Conservation (phyloP, 2,329 filamentous ascomycete genomes). For the Tolypocladium album region DNA sequence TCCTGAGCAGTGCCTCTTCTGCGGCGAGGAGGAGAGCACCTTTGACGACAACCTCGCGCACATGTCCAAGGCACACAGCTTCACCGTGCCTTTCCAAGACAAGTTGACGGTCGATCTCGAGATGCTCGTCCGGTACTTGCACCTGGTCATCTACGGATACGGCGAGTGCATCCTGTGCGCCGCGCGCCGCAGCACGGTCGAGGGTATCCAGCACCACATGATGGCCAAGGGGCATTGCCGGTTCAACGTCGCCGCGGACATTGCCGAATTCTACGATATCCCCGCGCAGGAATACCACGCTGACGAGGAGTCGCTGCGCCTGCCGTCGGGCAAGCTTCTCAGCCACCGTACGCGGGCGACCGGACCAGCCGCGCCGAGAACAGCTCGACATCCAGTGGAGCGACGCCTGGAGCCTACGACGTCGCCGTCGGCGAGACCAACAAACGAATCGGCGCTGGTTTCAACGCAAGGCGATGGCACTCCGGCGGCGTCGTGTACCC, state of each 20-base stretch:
- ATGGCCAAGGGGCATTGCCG: constrained; percentile 35
- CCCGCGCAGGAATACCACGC: constrained; percentile 3
- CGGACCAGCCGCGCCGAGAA: background rate
- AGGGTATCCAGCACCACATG: constrained; percentile 42
- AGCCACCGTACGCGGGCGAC: constrained; percentile 8
- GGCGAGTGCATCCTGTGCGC: constrained; percentile 41
- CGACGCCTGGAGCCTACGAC: background rate
- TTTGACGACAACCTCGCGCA: constrained; percentile 31
- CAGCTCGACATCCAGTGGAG: background rate
- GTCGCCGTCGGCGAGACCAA: background rate
- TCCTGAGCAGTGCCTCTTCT: constrained; percentile 30
- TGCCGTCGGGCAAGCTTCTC: constrained; percentile 25
- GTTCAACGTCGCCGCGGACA: constrained; percentile 29
- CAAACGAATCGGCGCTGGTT: background rate
- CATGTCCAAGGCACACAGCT: constrained; percentile 37
- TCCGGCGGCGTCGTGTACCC: background rate
- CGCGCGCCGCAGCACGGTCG: constrained; percentile 26
- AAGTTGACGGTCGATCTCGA: constrained; percentile 32
- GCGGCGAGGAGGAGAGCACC: constrained; percentile 14
- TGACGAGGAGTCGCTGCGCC: constrained; percentile 4
- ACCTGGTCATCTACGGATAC: constrained; percentile 37
- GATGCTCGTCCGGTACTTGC: constrained; percentile 35
- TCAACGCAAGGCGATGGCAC: background rate
- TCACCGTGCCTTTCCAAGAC: constrained; percentile 29
- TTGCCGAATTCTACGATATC: constrained; percentile 29